phyloP scores from a whole-genome alignment of 345 rosid species.

The Psidium guajava region DNA sequence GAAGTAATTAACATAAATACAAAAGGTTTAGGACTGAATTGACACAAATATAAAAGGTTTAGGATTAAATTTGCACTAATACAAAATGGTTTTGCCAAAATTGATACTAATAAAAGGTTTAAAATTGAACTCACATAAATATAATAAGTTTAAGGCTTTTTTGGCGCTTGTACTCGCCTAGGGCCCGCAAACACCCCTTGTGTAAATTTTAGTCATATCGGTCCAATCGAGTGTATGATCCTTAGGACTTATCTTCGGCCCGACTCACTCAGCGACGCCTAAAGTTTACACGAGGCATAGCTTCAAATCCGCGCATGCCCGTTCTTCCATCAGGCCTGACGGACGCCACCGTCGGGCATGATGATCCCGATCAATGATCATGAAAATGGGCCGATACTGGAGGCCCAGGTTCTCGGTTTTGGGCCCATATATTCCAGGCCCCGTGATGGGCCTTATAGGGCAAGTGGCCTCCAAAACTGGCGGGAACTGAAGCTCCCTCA shows the following conservation, averaged over 20 bases:
- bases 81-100: no score
- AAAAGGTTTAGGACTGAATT: no score
- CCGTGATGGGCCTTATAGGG: not conserved
- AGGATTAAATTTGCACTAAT: no score
- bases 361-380: not conserved
- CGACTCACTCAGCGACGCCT: not conserved
- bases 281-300: not conserved
- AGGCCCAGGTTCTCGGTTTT: not conserved
- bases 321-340: not conserved
- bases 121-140: no score
- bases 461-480: conserved; percentile 1
- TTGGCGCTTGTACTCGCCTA: no score
- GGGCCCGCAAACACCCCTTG: no score
- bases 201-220: not conserved
- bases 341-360: not conserved
- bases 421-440: not conserved
- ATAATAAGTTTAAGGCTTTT: no score
- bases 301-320: not conserved
- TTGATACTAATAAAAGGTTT: no score
- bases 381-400: not conserved
- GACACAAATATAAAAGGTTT: no score
- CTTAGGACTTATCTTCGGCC: not conserved
- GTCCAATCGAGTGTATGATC: not conserved
- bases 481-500: conserved; percentile 10
- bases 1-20: no score